Conservation (phyloP, 306 rosid genomes). For the Vigna mungo region DNA sequence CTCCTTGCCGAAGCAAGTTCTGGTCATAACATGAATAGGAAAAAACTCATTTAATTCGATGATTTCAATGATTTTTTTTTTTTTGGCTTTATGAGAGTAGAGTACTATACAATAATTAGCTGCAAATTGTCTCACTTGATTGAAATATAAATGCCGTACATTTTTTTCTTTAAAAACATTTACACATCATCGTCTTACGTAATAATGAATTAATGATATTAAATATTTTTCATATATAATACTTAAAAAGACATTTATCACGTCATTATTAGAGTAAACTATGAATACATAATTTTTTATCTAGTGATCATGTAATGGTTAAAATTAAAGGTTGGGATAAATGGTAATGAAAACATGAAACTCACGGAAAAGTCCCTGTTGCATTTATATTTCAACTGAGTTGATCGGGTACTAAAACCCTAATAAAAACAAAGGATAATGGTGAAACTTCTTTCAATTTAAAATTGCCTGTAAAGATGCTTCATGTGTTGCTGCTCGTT, state of each 20-base stretch:
- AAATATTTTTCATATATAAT: conserved; percentile 15
- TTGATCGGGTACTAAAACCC: conserved; percentile 38
- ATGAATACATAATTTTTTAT: conserved; percentile 5
- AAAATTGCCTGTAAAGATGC: conserved; percentile 86
- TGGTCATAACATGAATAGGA: conserved; percentile 34
- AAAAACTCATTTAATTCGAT: conserved; percentile 24
- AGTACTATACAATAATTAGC: conserved; percentile 29
- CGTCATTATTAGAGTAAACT: neutral
- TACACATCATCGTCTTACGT: conserved; percentile 17
- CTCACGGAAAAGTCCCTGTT: neutral
- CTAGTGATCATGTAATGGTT: neutral
- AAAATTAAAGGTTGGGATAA: conserved; percentile 18
- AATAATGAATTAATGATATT: neutral
- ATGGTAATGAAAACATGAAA: conserved; percentile 16
- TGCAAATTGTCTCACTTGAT: conserved; percentile 6
- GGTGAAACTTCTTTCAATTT: conserved; percentile 36
- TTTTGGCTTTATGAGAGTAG: conserved; percentile 15
- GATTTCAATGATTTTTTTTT: neutral
- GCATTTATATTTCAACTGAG: conserved; percentile 33
- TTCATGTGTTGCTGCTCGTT: conserved; percentile 99
- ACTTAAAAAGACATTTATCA: neutral
- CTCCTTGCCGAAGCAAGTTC: conserved; percentile 34
- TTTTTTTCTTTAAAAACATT: neutral
- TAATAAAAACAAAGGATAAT: conserved; percentile 39
- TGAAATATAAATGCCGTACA: conserved; percentile 28